A percentile compares a stretch with the other conserved stretches of the same genome.
These are phyloP conservation scores for Cystofilobasidium ferigula DNA, from an alignment of 768 basidiomycete genomes.

Conservation along the genomic window DNA sequence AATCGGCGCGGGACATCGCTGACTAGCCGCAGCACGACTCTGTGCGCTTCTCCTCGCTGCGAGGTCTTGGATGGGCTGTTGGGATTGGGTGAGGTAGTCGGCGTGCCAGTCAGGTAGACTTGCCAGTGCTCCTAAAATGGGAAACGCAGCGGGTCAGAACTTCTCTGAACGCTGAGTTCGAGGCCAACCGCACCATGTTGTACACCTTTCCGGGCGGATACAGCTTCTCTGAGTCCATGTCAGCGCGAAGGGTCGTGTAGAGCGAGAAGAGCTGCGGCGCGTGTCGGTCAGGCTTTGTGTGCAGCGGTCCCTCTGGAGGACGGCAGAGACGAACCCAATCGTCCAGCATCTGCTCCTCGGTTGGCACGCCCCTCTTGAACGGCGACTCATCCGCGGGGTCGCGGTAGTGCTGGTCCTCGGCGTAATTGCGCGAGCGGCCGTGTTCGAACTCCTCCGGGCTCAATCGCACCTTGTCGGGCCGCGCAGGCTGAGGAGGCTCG, in stretches of 20 bases:
- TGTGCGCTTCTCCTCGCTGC: constrained; percentile 27
- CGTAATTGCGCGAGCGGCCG: constrained; percentile 30
- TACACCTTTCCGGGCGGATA: constrained; percentile 37
- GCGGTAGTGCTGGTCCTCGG: constrained; percentile 29
- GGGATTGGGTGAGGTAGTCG: constrained; percentile 9
- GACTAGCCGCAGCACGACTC: constrained; percentile 29
- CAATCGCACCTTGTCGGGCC: constrained; percentile 25
- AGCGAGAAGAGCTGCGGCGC: constrained; percentile 26
- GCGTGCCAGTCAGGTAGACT: constrained; percentile 28
- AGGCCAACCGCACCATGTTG: constrained; percentile 32
- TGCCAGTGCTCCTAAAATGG: constrained; percentile 30
- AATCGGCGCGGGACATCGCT: constrained; percentile 31
- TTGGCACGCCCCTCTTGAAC: constrained; percentile 2
- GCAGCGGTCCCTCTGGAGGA: constrained; percentile 4
- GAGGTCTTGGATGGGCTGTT: constrained; percentile 21
- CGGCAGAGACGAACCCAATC: constrained; percentile 34
- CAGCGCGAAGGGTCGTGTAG: constrained; percentile 39
- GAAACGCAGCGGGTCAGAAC: neutral
- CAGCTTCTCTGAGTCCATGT: constrained; percentile 40
- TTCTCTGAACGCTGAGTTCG: neutral
- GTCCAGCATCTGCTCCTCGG: constrained; percentile 30
- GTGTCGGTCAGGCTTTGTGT: neutral
- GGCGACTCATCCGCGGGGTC: constrained; percentile 26
- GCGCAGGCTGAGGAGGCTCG: constrained; percentile 18
- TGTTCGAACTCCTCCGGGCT: constrained; percentile 27